Conservation (phyloP, 2,329 filamentous ascomycete genomes). For the Colletotrichum viniferum region DNA sequence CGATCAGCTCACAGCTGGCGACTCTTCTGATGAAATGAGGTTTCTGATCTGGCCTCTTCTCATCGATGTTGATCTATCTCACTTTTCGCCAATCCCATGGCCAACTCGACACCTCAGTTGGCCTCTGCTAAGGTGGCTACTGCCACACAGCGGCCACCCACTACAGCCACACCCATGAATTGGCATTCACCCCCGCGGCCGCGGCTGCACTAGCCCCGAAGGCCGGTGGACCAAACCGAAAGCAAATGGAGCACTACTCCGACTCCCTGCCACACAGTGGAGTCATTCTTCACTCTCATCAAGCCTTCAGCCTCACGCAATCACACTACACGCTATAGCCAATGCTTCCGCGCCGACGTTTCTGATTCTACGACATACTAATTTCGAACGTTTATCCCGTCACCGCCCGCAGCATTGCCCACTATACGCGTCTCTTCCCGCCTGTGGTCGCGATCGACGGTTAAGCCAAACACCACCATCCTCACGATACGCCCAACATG, state of each 20-base stretch:
- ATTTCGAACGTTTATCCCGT: background rate
- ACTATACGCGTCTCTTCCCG: background rate
- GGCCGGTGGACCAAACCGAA: background rate
- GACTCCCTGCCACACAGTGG: background rate
- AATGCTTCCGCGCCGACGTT: background rate
- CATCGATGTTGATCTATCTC: background rate
- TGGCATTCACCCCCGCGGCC: background rate
- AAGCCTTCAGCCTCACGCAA: conserved; percentile 10
- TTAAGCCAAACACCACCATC: background rate
- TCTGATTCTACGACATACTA: background rate
- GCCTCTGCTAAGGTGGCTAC: background rate
- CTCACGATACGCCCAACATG: background rate
- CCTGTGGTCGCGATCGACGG: background rate
- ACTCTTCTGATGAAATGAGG: background rate
- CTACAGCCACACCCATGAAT: conserved; percentile 1
- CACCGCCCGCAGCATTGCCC: background rate
- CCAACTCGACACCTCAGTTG: background rate
- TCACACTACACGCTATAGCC: background rate
- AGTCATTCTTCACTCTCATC: background rate
- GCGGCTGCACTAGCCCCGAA: conserved; percentile 9
- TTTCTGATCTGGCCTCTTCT: background rate
- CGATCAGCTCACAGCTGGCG: background rate
- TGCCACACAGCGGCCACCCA: background rate
- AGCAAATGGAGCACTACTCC: background rate
- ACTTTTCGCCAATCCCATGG: background rate